A percentile compares a stretch with the other conserved stretches of the same genome.
phyloP scores from a whole-genome alignment of 2,329 filamentous ascomycete genomes.

The Metarhizium rileyi region DNA sequence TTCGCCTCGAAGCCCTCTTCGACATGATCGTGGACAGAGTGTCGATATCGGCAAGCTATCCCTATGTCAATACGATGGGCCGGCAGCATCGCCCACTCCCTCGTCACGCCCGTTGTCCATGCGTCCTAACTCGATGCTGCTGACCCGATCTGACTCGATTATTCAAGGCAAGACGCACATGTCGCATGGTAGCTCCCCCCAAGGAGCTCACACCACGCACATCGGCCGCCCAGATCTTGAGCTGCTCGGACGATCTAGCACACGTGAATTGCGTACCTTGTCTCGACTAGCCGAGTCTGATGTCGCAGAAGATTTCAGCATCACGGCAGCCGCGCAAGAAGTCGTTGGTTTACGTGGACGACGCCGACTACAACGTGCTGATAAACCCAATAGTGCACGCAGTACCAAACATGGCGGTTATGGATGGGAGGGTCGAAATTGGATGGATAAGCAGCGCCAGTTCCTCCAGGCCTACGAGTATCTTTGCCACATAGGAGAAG shows the following conservation, averaged over 20 bases:
- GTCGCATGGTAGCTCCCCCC: slow-evolving; percentile 21
- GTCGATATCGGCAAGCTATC: slow-evolving; percentile 50
- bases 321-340: slow-evolving; percentile 69
- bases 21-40: slow-evolving; percentile 52
- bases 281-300: slow-evolving; percentile 72
- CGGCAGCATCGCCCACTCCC: slow-evolving; percentile 29
- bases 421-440: slow-evolving; percentile 75
- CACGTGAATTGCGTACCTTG: slow-evolving; percentile 77
- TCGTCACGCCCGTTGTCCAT: slow-evolving; percentile 31
- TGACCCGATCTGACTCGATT: slow-evolving; percentile 48
- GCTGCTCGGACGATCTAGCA: slow-evolving; percentile 78
- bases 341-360: slow-evolving; percentile 82
- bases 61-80: slow-evolving; percentile 33
- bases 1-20: slow-evolving; percentile 12
- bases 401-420: slow-evolving; percentile 43
- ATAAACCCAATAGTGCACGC: slow-evolving; percentile 38
- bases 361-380: slow-evolving; percentile 66
- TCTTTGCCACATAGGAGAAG: slow-evolving; percentile 96
- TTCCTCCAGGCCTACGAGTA: slow-evolving; percentile 97
- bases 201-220: slow-evolving; percentile 26
- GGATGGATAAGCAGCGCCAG: slow-evolving; percentile 98
- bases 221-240: slow-evolving; percentile 66
- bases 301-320: slow-evolving; percentile 68
- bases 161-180: slow-evolving; percentile 24
- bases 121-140: slow-evolving; percentile 52